A percentile compares a stretch with the other conserved stretches of the same genome.
These are phyloP conservation scores for Aspergillus indologenus DNA, from an alignment of 495 filamentous ascomycete genomes.

Conservation along the genomic window DNA sequence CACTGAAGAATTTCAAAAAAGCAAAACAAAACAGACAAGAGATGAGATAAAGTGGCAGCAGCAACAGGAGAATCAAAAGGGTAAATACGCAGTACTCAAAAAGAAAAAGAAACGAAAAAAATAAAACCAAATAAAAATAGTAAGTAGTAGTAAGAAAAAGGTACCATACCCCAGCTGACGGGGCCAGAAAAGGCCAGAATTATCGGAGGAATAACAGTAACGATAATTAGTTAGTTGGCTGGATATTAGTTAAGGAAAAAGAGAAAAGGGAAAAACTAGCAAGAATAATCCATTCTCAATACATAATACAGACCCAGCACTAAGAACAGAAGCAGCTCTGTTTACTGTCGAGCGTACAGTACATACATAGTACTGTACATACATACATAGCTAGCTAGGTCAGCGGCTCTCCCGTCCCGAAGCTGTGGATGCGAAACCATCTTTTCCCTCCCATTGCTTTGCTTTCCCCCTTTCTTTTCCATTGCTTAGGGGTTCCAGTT, in stretches of 20 bases:
- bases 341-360: constrained; percentile 30
- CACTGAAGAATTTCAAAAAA: constrained; percentile 16
- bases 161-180: constrained; percentile 3
- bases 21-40: constrained; percentile 12
- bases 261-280: constrained; percentile 4
- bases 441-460: constrained; percentile 22
- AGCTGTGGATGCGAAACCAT: constrained; percentile 30
- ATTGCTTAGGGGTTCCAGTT: constrained; percentile 20
- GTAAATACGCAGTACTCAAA: constrained; percentile 10
- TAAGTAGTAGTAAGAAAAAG: constrained; percentile 14
- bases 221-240: neutral
- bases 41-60: constrained; percentile 8
- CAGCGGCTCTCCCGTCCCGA: constrained; percentile 38
- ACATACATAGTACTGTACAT: too few relatives aligned
- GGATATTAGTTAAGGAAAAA: neutral
- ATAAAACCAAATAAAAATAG: constrained; percentile 12
- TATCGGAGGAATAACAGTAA: constrained; percentile 1
- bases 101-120: constrained; percentile 9
- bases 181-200: neutral
- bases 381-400: constrained; percentile 16
- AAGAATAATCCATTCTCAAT: constrained; percentile 5
- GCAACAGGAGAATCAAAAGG: constrained; percentile 11
- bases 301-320: constrained; percentile 10
- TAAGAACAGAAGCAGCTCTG: constrained; percentile 16
- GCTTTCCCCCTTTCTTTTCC: constrained; percentile 28